These are phyloP conservation scores for Sapria himalayana DNA, from an alignment of 345 rosid genomes.

Conservation along the genomic window DNA sequence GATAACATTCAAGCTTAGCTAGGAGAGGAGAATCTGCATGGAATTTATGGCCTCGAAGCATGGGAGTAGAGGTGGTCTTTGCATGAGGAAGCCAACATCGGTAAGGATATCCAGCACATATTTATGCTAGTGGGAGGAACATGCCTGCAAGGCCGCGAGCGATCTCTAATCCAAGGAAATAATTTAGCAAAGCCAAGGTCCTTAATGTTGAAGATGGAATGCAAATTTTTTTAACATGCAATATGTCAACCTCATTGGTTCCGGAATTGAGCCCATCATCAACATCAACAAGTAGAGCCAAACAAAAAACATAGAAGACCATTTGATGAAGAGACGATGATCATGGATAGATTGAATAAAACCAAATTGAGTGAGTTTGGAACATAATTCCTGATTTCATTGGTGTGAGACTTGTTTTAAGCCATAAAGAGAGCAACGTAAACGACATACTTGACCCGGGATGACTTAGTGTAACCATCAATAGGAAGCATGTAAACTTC, in stretches of 20 bases:
- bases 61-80: not conserved
- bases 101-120: constrained; percentile 1
- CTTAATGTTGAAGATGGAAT: not conserved
- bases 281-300: not conserved
- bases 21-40: not conserved
- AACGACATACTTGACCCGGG: no score
- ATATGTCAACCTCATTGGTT: not conserved
- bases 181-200: constrained; percentile 1
- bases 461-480: no score
- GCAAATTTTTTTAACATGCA: not conserved
- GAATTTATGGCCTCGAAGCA: not conserved
- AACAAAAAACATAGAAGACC: no score
- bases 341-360: no score
- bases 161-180: constrained; percentile 6
- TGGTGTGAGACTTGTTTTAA: no score
- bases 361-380: no score
- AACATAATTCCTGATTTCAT: no score
- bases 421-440: no score
- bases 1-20: not conserved
- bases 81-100: not conserved
- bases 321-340: no score
- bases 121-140: not conserved
- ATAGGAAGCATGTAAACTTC: no score
- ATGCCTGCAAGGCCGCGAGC: not conserved
- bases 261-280: constrained; percentile 3